Base-by-base conservation (phyloP, 1,139 yeast species). In the Yamadazyma dushanensis region DNA sequence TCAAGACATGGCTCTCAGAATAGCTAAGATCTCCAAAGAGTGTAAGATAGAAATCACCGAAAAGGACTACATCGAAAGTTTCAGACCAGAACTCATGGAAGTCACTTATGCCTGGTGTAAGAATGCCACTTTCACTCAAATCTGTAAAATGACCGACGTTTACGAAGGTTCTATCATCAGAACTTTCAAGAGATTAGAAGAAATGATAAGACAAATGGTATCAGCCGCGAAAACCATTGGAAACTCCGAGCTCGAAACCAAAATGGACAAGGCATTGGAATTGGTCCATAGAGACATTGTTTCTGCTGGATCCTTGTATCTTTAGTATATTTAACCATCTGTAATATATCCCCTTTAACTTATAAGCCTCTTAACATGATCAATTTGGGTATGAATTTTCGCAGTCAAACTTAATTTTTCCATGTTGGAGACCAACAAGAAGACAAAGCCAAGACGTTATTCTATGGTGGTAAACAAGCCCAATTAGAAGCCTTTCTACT, bases 141-240 rank as follows among this genome's bases (percentile, higher is more conserved):
- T 92, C 44, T 92, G 97, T 67, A 90, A 90, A 61, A 88, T 92
- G 97, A 92, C 98, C 0, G 98, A 92, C 57, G 97, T 94, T 30
- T 94, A 90, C 52, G 98, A 94, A 67, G 99, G 99, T 29, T 84
- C 95, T 20, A 74, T 94, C 57, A 90, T 94, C 46, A 79, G 98
- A 60, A 84, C 88, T 78, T 90, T 94, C 66, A 83, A 94, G 61
- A 76, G 98, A 54, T 69, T 94, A 39, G 98, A 92, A 59, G 99
- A 94, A 59, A 75, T 94, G 69, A 69, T 94, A 35, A 77, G 95
- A 52, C 98, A 94, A 60, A 73, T 94, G 78, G 82, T 81, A 28
- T 80, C 78, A 50, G 97, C 96, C 8, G 92, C 97, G 4, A 87
- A 84, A 56, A 85, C 95, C 13, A 92, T 92, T 50, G 97, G 97